Base-by-base conservation (phyloP, 2,329 filamentous ascomycete genomes). In the Cercospora canescens region DNA sequence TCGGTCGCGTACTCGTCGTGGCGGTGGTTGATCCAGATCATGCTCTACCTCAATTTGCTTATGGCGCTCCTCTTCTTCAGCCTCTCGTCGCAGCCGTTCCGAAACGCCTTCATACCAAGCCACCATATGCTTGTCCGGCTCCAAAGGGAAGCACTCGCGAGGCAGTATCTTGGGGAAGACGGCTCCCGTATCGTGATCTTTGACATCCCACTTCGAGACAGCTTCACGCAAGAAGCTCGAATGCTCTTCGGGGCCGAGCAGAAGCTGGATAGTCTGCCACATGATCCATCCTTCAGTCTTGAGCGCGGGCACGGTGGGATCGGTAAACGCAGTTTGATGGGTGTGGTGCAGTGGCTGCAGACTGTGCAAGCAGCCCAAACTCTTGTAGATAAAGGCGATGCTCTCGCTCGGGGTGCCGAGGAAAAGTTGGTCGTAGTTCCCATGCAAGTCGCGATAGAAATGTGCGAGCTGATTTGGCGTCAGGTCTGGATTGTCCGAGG, bases 311-410 rank as follows among this genome's bases (percentile, higher is more conserved):
- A 97, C 86, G 0, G 86, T 88, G 0, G 94, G 95, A 0, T 89
- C 83, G 3, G 86, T 86, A 76, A 91, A 97, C 41, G 88, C 86
- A 56, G 79, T 78, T 1, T 87, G 87, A 18, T 74, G 72, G 2
- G 70, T 70, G 18, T 70, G 68, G 14, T 72, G 69, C 70, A 96
- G 91, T 18, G 75, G 74, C 71, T 96, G 91, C 30, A 98, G 84
- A 58, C 88, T 89, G 80, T 98, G 94, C 73, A 93, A 91, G 77
- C 94, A 97, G 72, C 94, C 95, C 60, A 96, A 87, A 7, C 91
- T 91, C 75, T 93, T 91, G 84, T 96, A 98, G 70, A 97, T 95
- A 80, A 93, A 96, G 30, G 94, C 95, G 69, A 99, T 89, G 50
- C 90, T 89, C 39, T 88, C 82, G 67, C 89, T 81, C 21, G 91